Conservation (phyloP, 768 basidiomycete genomes). For the Mycena alexandri region DNA sequence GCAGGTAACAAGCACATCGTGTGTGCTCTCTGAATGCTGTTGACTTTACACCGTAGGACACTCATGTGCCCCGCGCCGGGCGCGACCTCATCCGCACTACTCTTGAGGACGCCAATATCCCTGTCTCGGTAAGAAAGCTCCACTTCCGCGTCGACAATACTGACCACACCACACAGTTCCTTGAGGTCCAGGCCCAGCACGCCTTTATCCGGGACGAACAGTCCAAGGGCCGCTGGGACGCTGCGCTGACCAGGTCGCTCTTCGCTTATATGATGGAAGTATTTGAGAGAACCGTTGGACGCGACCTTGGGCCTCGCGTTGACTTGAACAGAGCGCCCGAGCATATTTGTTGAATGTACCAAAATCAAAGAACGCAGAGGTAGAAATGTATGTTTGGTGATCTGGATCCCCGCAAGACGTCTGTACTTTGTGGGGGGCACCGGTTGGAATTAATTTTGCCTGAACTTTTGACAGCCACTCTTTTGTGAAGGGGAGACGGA, state of each 20-base stretch:
- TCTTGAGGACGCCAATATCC: slow-evolving; percentile 84
- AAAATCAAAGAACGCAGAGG: too few relatives aligned
- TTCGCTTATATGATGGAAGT: slow-evolving; percentile 94
- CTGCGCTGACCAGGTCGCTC: slow-evolving; percentile 84
- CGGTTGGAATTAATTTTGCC: too few relatives aligned
- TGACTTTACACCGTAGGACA: slow-evolving; percentile 68
- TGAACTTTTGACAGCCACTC: too few relatives aligned
- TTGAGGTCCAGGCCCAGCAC: slow-evolving; percentile 97
- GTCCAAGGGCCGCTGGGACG: slow-evolving; percentile 96
- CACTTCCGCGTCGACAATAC: neutral
- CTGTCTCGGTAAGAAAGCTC: slow-evolving; percentile 69
- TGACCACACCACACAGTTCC: slow-evolving; percentile 64
- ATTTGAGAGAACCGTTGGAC: slow-evolving; percentile 87
- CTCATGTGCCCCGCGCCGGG: slow-evolving; percentile 90
- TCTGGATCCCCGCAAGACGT: too few relatives aligned
- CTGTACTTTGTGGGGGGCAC: too few relatives aligned
- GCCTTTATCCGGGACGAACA: slow-evolving; percentile 95
- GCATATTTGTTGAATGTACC: slow-evolving; percentile 75
- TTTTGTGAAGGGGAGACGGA: too few relatives aligned
- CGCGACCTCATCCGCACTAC: slow-evolving; percentile 86
- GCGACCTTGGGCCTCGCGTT: slow-evolving; percentile 83
- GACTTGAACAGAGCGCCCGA: slow-evolving; percentile 64
- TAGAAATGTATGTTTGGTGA: too few relatives aligned
- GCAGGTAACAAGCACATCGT: slow-evolving; percentile 61
- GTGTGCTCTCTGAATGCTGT: neutral